Base-by-base conservation (phyloP, 345 rosid genomes). In the Mallotus nudiflorus region DNA sequence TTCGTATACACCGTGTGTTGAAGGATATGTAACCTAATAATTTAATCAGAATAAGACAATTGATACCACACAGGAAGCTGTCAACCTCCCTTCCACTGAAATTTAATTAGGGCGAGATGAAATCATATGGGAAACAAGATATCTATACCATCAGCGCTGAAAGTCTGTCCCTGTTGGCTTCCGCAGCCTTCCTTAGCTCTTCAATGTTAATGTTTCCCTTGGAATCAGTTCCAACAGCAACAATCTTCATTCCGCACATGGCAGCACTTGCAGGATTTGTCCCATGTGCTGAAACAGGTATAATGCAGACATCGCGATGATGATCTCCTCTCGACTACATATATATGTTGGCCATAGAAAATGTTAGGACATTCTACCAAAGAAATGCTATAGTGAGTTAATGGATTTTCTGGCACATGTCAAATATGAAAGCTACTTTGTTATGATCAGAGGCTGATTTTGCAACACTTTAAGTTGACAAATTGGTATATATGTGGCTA, bases 201-300 rank as follows among this genome's bases (percentile, higher is more conserved):
- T 82, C 91, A 57, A 96, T 88, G 84, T 91, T 92, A 78, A 96
- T 92, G 81, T 96, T 96, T 72, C 99, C 99, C 85, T 91, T 92
- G 67, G 96, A 88, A 82, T 92, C 98, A 71, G 98, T 92, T 78
- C 99, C 99, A 75, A 96, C 90, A 12, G 91, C 57, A 69, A 96
- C 86, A 72, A 96, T 96, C 78, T 96, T 96, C 99, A 96, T 96
- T 28, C 99, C 99, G 56, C 97, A 91, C 98, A 92, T 92, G 39
- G 99, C 97, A 82, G 99, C 99, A 82, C 91, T 96, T 15, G 99
- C 99, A 79, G 99, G 99, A 80, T 96, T 96, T 75, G 98, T 96
- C 57, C 98, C 98, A 59, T 96, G 99, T 62, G 99, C 99, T 71
- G 99, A 96, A 73, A 92, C 98, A 50, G 99, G 98, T 48, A 96